Evolutionary conservation across 495 filamentous ascomycete species (phyloP).

Genomic region (Penicillium roqueforti): DNA sequence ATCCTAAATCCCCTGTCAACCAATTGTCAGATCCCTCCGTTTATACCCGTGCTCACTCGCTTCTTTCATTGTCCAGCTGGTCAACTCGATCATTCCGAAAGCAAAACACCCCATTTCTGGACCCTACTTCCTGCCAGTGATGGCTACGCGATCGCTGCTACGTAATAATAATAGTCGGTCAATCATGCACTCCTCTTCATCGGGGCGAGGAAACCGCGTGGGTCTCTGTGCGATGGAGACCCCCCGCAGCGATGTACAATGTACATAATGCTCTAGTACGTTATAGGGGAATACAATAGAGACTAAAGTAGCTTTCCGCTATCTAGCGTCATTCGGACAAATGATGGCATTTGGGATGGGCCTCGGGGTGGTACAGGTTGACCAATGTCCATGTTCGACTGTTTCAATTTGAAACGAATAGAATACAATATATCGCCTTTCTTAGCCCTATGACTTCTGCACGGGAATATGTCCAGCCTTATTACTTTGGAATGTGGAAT

Average conservation of each 20-base stretch:
- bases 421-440: neutral
- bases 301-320: neutral
- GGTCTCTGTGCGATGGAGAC: slow-evolving; percentile 17
- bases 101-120: neutral
- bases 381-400: too few species aligned
- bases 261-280: neutral
- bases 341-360: neutral
- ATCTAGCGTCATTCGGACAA: neutral
- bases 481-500: neutral
- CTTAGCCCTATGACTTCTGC: neutral
- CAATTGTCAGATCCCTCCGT: slow-evolving; percentile 7
- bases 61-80: neutral
- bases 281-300: neutral
- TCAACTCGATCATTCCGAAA: neutral
- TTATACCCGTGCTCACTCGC: slow-evolving; percentile 8
- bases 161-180: slow-evolving; percentile 5
- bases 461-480: neutral
- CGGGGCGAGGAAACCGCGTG: slow-evolving; percentile 16
- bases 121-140: neutral
- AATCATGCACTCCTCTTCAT: slow-evolving; percentile 21
- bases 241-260: slow-evolving; percentile 6
- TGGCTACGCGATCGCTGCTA: slow-evolving; percentile 10
- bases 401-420: neutral
- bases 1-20: slow-evolving; percentile 1
- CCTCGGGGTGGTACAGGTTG: neutral